phyloP scores from a whole-genome alignment of 2,329 filamentous ascomycete species.

The Monilinia aucupariae region DNA sequence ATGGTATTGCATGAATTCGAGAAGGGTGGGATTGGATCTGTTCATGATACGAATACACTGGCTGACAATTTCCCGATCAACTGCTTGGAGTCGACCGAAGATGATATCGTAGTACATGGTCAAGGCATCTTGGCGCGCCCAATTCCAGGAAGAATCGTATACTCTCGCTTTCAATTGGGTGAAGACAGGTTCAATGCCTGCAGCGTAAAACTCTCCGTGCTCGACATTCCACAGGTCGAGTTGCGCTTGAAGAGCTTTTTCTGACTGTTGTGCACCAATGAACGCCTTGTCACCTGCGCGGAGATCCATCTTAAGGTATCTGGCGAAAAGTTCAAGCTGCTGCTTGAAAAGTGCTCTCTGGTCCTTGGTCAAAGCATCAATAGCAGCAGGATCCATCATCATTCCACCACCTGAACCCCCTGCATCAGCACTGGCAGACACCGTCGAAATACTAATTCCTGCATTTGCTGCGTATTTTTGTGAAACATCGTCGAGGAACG shows the following conservation, averaged over 20 bases:
- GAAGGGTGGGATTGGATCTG: slow-evolving; percentile 86
- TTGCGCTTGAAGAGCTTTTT: slow-evolving; percentile 84
- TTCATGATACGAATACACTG: slow-evolving; percentile 99
- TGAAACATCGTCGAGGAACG: slow-evolving; percentile 79
- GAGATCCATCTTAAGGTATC: slow-evolving; percentile 96
- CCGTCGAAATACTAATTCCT: slow-evolving; percentile 76
- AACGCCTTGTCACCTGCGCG: slow-evolving; percentile 94
- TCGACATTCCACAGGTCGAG: slow-evolving; percentile 92
- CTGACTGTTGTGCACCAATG: slow-evolving; percentile 75
- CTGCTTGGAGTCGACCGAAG: slow-evolving; percentile 85
- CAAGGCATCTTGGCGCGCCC: slow-evolving; percentile 93
- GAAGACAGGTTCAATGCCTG: slow-evolving; percentile 91
- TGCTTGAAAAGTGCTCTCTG: slow-evolving; percentile 96
- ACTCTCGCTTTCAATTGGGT: slow-evolving; percentile 88
- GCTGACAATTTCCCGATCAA: slow-evolving; percentile 97
- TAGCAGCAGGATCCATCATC: slow-evolving; percentile 99
- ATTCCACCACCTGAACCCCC: slow-evolving; percentile 72
- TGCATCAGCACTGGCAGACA: slow-evolving; percentile 66
- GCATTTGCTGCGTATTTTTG: slow-evolving; percentile 84
- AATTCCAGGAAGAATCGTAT: slow-evolving; percentile 99
- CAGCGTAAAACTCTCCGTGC: slow-evolving; percentile 93
- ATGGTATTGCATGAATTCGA: slow-evolving; percentile 99
- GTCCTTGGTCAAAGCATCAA: slow-evolving; percentile 95
- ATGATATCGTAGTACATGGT: slow-evolving; percentile 99
- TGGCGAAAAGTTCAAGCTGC: slow-evolving; percentile 88